Percentiles rank a stretch among this genome's conserved stretches.
These are phyloP conservation scores for Sporothrix dimorphospora DNA, from an alignment of 2,329 filamentous ascomycete species.

Conservation along the genomic window DNA sequence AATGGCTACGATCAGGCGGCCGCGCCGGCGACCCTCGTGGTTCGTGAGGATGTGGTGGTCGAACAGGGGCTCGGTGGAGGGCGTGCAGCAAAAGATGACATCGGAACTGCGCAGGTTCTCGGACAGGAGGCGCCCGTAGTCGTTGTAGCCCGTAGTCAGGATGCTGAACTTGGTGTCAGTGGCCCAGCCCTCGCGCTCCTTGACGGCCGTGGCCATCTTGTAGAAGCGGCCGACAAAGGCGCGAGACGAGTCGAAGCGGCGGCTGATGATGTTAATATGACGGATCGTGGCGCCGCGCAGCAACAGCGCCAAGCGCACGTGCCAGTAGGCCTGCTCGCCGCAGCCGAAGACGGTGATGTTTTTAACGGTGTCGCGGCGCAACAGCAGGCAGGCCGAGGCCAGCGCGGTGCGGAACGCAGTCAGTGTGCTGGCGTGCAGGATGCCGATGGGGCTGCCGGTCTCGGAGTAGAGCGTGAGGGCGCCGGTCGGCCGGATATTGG, in stretches of 20 bases:
- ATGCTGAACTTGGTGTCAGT: constrained; percentile 67
- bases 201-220: constrained; percentile 49
- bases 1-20: constrained; percentile 71
- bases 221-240: constrained; percentile 57
- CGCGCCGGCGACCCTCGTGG: constrained; percentile 69
- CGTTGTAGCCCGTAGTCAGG: constrained; percentile 71
- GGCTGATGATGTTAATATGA: constrained; percentile 82
- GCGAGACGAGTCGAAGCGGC: constrained; percentile 64
- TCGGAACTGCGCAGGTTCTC: constrained; percentile 73
- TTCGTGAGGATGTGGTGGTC: constrained; percentile 72
- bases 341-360: constrained; percentile 84
- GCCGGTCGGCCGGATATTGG: constrained; percentile 59
- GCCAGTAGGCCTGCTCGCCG: constrained; percentile 93
- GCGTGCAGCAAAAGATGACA: constrained; percentile 88
- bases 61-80: constrained; percentile 74
- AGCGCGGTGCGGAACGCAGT: constrained; percentile 82
- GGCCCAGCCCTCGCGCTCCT: constrained; percentile 63
- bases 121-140: constrained; percentile 66
- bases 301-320: constrained; percentile 80
- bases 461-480: constrained; percentile 70
- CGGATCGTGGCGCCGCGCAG: constrained; percentile 72
- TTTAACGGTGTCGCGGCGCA: constrained; percentile 68
- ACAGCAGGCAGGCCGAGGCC: constrained; percentile 67
- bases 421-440: constrained; percentile 73
- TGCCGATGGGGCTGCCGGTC: constrained; percentile 64